Base-by-base conservation (phyloP, 1,284 basidiomycete species). In the Ganoderma sinense region DNA sequence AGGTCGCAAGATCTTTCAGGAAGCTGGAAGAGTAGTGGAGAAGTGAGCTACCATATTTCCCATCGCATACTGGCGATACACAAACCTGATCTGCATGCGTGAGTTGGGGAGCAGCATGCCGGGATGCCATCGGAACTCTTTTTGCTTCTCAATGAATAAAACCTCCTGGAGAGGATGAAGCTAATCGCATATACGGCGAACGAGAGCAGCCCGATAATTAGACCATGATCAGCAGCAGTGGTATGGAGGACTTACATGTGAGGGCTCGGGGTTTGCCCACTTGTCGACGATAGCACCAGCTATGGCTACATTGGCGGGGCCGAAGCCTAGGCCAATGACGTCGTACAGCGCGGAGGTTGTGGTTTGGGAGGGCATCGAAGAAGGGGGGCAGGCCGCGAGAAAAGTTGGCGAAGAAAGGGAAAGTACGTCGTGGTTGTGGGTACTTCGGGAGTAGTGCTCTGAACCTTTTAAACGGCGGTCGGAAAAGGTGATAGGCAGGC, bases 1-100 rank as follows among this genome's bases (percentile, higher is more conserved):
- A 79, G 1, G 88, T 90, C 1, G 86, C 88, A 2, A 89, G 81
- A 75, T 90, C 88, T 75, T 90, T 90, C 74, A 90, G 82, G 75
- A 88, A 89, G 78, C 84, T 88, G 66, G 40, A 62, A 41, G 58
- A 26, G 56, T 29, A 23, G 39, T 23, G 13, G 40, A 51, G 63
- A 40, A 70, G 70, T 74, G 73, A 75, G 69, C 65, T 41, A 55
- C 51, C 40, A 61, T 39, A 59, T 48, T 62, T 61, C 26, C 16
- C 39, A 67, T 29, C 33, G 10, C 48, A 23, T 26, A 51, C 29
- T 61, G 60, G 69, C 14, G 39, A 26, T 11, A 43, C 26, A 73
- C 80, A 66, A 67, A 83, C 87, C 84, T 86, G 65, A 89, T 89
- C 76, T 90, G 88, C 88, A 90, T 90, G 45, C 81, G 82, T 43